These are phyloP conservation scores for Pseudognaphalium luteoalbum DNA, from an alignment of 129 eudicot species.

Conservation along the genomic window DNA sequence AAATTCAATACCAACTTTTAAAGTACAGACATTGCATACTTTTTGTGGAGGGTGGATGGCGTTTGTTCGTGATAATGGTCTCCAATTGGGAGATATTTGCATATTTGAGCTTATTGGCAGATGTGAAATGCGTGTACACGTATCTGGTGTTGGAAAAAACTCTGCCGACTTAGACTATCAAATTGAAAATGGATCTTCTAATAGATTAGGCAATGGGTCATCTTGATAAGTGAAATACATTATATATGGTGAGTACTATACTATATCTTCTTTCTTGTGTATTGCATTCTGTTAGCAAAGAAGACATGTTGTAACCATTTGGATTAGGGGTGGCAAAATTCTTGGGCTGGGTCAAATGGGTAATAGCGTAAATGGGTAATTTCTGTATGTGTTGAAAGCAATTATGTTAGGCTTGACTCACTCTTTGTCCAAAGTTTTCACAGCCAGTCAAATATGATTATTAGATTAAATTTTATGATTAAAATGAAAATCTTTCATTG, in stretches of 20 bases:
- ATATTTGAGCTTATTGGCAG: conserved; percentile 83
- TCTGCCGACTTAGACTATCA: conserved; percentile 29
- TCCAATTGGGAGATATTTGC: conserved; percentile 84
- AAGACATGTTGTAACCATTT: neutral
- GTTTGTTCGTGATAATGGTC: conserved; percentile 78
- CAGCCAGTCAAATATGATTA: neutral
- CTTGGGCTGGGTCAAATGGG: neutral
- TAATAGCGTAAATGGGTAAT: too few relatives aligned
- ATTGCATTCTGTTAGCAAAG: conserved; percentile 6
- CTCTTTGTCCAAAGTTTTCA: neutral
- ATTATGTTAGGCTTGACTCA: neutral
- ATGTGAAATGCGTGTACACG: conserved; percentile 74
- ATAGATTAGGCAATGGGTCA: conserved; percentile 25
- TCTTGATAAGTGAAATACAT: conserved; percentile 11
- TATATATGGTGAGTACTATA: conserved; percentile 26
- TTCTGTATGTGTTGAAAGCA: neutral
- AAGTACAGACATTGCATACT: conserved; percentile 73
- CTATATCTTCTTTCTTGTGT: neutral
- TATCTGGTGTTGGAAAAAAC: conserved; percentile 50
- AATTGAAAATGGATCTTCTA: conserved; percentile 41
- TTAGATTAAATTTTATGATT: too few relatives aligned
- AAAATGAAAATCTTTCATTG: too few relatives aligned
- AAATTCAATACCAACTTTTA: conserved; percentile 59
- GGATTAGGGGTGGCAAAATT: neutral
- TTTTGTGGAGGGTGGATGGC: conserved; percentile 97